Percentiles rank a stretch among this genome's conserved stretches.
Evolutionary conservation across 2,329 filamentous ascomycete genomes (phyloP).

Genomic region (Rhinocladiella similis): DNA sequence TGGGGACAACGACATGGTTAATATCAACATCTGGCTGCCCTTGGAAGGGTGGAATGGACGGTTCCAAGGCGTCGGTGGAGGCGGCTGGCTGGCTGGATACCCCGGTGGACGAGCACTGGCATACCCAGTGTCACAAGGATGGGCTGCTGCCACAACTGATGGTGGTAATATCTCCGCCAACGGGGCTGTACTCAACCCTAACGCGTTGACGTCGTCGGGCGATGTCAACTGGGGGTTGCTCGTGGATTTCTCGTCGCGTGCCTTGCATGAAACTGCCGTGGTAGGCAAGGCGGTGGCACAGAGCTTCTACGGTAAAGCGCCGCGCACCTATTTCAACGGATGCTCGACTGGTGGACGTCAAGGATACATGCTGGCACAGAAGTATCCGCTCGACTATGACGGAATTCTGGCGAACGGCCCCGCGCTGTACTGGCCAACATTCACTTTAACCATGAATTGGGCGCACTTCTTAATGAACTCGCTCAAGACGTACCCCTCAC

Average conservation of each 20-base stretch:
- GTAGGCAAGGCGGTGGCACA: constrained; percentile 25
- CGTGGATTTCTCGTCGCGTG: constrained; percentile 36
- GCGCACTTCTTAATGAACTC: constrained; percentile 28
- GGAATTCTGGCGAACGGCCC: constrained; percentile 31
- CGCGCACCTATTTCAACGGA: constrained; percentile 53
- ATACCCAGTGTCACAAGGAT: constrained; percentile 12
- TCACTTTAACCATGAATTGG: constrained; percentile 33
- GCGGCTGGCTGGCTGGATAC: constrained; percentile 27
- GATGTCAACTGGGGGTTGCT: constrained; percentile 36
- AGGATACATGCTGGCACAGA: constrained; percentile 50
- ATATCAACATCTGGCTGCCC: constrained; percentile 39
- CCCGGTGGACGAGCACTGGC: constrained; percentile 12
- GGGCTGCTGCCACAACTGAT: constrained; percentile 27
- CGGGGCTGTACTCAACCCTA: background rate
- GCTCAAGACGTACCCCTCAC: constrained; percentile 27
- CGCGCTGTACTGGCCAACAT: constrained; percentile 27
- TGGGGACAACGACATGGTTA: constrained; percentile 39
- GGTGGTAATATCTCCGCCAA: constrained; percentile 8
- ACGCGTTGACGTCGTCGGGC: constrained; percentile 21
- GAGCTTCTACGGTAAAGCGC: constrained; percentile 8
- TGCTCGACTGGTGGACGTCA: constrained; percentile 63
- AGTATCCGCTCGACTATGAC: constrained; percentile 29
- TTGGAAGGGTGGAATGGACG: constrained; percentile 39
- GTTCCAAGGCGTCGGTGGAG: constrained; percentile 42
- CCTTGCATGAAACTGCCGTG: constrained; percentile 36